These are phyloP conservation scores for Botrytis byssoidea DNA, from an alignment of 2,329 filamentous ascomycete species.

Conservation along the genomic window DNA sequence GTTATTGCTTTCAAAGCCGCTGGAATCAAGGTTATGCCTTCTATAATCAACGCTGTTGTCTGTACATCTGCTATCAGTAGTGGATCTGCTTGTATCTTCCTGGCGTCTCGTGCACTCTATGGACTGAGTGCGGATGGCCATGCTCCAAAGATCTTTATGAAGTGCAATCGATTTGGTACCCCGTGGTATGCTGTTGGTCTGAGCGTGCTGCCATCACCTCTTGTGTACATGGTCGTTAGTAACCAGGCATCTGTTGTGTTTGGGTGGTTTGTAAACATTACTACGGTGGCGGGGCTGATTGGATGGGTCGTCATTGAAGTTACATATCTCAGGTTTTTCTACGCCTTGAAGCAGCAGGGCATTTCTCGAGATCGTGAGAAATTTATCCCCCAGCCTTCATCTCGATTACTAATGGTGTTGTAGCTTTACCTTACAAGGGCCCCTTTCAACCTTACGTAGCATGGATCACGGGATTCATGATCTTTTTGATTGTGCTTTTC, in stretches of 20 bases:
- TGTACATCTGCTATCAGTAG: slow-evolving; percentile 47
- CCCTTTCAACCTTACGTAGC: slow-evolving; percentile 58
- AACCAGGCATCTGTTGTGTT: slow-evolving; percentile 61
- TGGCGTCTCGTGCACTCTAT: slow-evolving; percentile 50
- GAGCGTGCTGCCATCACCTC: slow-evolving; percentile 58
- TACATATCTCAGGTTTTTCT: slow-evolving; percentile 58
- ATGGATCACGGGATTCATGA: slow-evolving; percentile 57
- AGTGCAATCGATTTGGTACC: slow-evolving; percentile 56
- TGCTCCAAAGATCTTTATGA: slow-evolving; percentile 53
- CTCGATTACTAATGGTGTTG: neutral
- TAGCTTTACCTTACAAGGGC: slow-evolving; percentile 53
- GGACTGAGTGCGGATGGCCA: slow-evolving; percentile 57
- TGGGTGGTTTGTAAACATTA: slow-evolving; percentile 64
- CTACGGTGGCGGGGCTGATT: slow-evolving; percentile 61
- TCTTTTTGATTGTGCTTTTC: slow-evolving; percentile 52
- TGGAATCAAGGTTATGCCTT: slow-evolving; percentile 65
- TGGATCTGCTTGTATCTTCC: slow-evolving; percentile 20
- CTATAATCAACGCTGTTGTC: slow-evolving; percentile 75
- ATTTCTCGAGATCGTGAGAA: slow-evolving; percentile 45
- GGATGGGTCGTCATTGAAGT: slow-evolving; percentile 60
- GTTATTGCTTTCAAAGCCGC: slow-evolving; percentile 71
- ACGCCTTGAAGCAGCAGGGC: slow-evolving; percentile 55
- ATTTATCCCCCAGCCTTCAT: neutral
- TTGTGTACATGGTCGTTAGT: slow-evolving; percentile 66
- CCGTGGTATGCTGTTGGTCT: slow-evolving; percentile 56